Evolutionary conservation across 805 yeast genomes (phyloP), one percentile per base, ranked within the genome.

Genomic region (Metschnikowia gruessii): DNA sequence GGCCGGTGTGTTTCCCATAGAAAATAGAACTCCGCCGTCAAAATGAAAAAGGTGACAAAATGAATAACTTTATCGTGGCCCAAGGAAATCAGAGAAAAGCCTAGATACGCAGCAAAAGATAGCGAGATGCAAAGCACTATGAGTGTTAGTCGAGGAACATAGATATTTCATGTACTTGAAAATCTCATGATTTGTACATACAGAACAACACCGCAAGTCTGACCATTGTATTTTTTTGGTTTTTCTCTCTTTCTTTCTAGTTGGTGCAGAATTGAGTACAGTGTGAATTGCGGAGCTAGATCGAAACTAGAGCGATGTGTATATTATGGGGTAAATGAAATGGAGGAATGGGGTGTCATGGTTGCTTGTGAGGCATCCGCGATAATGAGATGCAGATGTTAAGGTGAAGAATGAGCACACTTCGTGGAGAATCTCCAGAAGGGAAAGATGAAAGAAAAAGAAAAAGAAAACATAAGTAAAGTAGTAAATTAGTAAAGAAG

Each of bases 51-150:
- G 5, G 72, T 74, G 4, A 53, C 9, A 43, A 76, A 75, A 58
- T 81, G 87, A 1, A 76, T 57, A 11, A 68, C 28, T 59, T 81
- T 81, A 55, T 81, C 87, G 57, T 80, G 68, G 8, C 61, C 60
- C 17, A 79, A 54, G 0, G 70, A 68, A 2, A 79, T 56, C 62
- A 64, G 68, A 18, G 82, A 76, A 55, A 79, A 75, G 17, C 84
- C 84, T 6, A 79, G 62, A 49, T 77, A 78, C 10, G 65, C 72
- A 2, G 75, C 74, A 3, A 48, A 50, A 4, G 53, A 26, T 2
- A 64, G 49, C 21, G 70, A 50, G 7, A 56, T 24, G 12, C 62
- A 35, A 43, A 72, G 66, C 13, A 54, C 73, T 68, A 43, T 17
- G 26, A 35, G 21, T 45, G 43, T 45, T 40, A 45, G 48, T 51